Conservation (phyloP, 352 stramenopile genomes). For the Pythium diclinum region DNA sequence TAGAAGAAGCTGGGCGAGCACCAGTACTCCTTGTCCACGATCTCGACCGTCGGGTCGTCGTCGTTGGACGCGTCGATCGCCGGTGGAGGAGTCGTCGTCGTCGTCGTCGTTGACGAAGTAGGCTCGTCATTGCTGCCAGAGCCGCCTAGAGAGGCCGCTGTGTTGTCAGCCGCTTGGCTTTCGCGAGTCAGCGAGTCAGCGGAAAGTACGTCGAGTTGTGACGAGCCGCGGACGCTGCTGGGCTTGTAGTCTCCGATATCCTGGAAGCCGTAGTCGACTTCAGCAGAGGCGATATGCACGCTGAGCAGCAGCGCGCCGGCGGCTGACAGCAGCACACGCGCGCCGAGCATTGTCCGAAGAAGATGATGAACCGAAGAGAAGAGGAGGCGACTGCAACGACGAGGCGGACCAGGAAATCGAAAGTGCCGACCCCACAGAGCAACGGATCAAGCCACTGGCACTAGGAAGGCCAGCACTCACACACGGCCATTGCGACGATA, state of each 20-base stretch:
- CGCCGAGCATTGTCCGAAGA: conserved; percentile 9
- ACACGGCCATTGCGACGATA: neutral
- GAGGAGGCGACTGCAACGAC: neutral
- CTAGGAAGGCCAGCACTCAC: too few species aligned
- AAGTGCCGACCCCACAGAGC: neutral
- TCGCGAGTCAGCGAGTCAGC: neutral
- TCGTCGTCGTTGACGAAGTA: neutral
- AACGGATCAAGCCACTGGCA: neutral
- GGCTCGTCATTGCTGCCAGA: neutral
- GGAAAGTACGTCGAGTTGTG: neutral
- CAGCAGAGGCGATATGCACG: neutral
- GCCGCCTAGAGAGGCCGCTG: neutral
- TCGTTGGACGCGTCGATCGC: neutral
- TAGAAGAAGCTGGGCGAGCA: conserved; percentile 41
- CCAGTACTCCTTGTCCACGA: conserved; percentile 21
- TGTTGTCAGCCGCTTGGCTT: neutral
- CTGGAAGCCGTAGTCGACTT: neutral
- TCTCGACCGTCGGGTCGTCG: conserved; percentile 8
- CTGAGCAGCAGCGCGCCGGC: conserved; percentile 16
- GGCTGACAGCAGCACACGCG: conserved; percentile 17
- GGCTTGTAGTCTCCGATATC: neutral
- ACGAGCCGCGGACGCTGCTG: conserved; percentile 1
- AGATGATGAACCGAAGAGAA: neutral
- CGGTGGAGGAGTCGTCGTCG: neutral
- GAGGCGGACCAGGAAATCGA: neutral